Conservation (phyloP, 1,139 yeast genomes). For the Pichiaceae sp. region DNA sequence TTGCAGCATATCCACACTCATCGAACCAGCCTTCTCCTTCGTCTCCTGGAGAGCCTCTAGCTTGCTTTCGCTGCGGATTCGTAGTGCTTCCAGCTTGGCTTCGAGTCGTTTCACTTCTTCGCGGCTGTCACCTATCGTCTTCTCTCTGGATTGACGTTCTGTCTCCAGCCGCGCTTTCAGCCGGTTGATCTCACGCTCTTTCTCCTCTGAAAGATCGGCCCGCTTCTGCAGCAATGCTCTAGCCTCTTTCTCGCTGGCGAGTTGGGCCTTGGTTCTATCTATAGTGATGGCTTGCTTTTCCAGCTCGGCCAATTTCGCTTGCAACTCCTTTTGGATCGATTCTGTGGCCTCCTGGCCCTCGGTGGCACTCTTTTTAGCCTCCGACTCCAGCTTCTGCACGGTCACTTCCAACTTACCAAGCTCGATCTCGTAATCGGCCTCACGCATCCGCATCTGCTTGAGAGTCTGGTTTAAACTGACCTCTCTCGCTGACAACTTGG, state of each 20-base stretch:
- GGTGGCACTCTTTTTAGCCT: background rate
- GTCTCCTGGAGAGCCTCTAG: background rate
- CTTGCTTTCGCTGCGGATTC: slow-evolving; percentile 19
- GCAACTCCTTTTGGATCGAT: background rate
- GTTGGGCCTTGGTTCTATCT: background rate
- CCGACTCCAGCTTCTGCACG: slow-evolving; percentile 9
- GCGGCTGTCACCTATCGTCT: slow-evolving; percentile 30
- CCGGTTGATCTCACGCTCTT: background rate
- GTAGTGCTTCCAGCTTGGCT: slow-evolving; percentile 35
- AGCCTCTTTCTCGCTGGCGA: slow-evolving; percentile 17
- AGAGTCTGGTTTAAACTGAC: slow-evolving; percentile 60
- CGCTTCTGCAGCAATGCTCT: slow-evolving; percentile 20
- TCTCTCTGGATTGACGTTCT: background rate
- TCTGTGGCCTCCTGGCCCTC: slow-evolving; percentile 6
- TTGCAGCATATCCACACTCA: slow-evolving; percentile 43
- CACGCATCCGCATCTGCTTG: slow-evolving; percentile 49
- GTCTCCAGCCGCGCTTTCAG: background rate
- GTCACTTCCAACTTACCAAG: slow-evolving; percentile 22
- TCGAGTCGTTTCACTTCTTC: slow-evolving; percentile 44
- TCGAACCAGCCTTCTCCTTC: background rate
- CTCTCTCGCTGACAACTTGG: slow-evolving; percentile 66
- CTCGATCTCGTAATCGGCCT: slow-evolving; percentile 32
- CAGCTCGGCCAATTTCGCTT: background rate
- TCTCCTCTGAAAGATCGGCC: slow-evolving; percentile 20
- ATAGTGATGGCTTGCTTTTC: background rate